These are phyloP conservation scores for Quercus parvula DNA, from an alignment of 306 rosid species.

Conservation along the genomic window DNA sequence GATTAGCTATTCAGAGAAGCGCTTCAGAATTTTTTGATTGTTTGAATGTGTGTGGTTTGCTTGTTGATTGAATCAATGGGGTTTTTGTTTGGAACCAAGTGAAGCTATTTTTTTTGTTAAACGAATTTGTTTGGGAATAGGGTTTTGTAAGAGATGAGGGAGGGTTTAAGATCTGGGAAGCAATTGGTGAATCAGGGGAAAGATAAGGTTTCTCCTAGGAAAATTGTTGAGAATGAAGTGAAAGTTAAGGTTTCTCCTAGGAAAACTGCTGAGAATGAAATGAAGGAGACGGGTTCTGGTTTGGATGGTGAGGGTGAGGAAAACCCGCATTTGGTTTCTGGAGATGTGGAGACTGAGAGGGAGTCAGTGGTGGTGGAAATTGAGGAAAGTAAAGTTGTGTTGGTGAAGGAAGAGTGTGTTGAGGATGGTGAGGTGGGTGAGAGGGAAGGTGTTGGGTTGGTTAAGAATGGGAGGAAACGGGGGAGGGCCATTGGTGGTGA, in stretches of 20 bases:
- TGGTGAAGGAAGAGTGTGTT: constrained; percentile 21
- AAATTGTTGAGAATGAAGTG: constrained; percentile 17
- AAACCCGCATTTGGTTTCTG: constrained; percentile 11
- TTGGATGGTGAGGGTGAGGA: constrained; percentile 31
- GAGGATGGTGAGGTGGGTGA: constrained; percentile 27
- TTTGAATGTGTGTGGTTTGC: constrained; percentile 1
- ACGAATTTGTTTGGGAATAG: constrained; percentile 30
- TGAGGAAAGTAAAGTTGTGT: constrained; percentile 29
- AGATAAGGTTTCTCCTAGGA: constrained; percentile 13
- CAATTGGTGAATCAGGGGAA: constrained; percentile 22
- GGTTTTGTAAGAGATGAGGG: constrained; percentile 57
- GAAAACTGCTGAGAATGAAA: constrained; percentile 11
- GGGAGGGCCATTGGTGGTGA: constrained; percentile 30
- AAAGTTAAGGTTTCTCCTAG: neutral
- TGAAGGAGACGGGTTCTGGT: constrained; percentile 17
- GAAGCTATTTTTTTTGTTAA: constrained; percentile 8
- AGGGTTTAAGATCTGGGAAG: constrained; percentile 64
- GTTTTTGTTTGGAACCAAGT: constrained; percentile 4
- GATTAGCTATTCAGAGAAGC: neutral
- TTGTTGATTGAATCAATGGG: constrained; percentile 8
- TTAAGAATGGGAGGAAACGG: constrained; percentile 30
- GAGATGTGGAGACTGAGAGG: constrained; percentile 12
- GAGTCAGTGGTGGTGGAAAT: constrained; percentile 6
- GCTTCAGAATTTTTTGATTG: neutral
- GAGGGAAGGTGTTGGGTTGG: constrained; percentile 34